Evolutionary conservation across 108 stramenopile genomes (phyloP).

Genomic region (Skeletonema potamos): DNA sequence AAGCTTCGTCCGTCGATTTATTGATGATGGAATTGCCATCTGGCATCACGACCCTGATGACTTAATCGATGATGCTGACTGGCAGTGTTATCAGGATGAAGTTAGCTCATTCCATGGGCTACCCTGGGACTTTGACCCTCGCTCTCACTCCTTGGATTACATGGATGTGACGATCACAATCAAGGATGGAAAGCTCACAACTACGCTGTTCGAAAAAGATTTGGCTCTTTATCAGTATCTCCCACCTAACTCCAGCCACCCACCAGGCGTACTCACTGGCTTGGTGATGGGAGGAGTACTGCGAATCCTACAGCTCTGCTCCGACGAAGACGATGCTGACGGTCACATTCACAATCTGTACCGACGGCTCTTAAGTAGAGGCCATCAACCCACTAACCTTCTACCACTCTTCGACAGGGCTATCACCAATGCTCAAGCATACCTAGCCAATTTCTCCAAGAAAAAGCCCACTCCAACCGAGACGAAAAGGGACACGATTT

Average conservation of each 20-base stretch:
- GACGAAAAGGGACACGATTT: not conserved
- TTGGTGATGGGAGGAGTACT: slow-evolving; percentile 20
- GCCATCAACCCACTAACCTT: too few relatives aligned
- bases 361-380: too few relatives aligned
- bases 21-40: slow-evolving; percentile 33
- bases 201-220: slow-evolving; percentile 21
- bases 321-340: not conserved
- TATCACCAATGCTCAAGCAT: too few relatives aligned
- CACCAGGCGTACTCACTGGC: slow-evolving; percentile 6
- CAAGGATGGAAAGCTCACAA: not conserved
- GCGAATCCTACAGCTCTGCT: slow-evolving; percentile 25
- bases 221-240: not conserved
- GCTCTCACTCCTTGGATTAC: not conserved
- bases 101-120: slow-evolving; percentile 11
- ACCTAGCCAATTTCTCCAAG: too few relatives aligned
- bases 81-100: slow-evolving; percentile 1
- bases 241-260: not conserved
- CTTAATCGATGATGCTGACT: not conserved
- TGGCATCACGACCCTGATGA: slow-evolving; percentile 13
- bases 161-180: slow-evolving; percentile 27
- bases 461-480: too few relatives aligned
- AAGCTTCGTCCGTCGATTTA: slow-evolving; percentile 11
- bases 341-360: too few relatives aligned
- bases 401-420: too few relatives aligned
- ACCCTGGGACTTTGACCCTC: slow-evolving; percentile 3